Base-by-base conservation (phyloP, 352 stramenopile genomes). In the Phytophthora meadii region DNA sequence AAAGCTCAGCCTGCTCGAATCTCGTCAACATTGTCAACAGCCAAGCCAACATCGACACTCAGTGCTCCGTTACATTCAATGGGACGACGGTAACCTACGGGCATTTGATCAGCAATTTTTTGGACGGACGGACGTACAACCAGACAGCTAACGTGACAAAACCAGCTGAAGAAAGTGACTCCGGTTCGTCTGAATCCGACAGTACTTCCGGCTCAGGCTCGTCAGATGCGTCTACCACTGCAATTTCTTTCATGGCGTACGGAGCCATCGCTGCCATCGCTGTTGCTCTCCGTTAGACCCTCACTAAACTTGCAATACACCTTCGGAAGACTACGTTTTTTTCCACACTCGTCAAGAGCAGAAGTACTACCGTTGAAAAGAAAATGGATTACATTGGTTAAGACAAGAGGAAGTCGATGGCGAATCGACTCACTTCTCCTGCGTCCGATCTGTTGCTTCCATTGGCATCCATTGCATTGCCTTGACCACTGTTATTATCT, bases 61-160 rank as follows among this genome's bases (percentile, higher is more conserved):
- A 82, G 32, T 90, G 82, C 68, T 79, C 72, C 17, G 28, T 89
- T 63, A 30, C 41, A n/a, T 34, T 90, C 25, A 69, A 70, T 37
- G 77, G 66, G 15, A 65, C 66, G 1, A 49, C 57, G 2, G 70
- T 82, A 28, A 72, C 69, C 37, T 89, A 86, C 45, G 73, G 75
- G 24, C 36, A 37, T 14, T 68, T 92, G 39, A 73, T 92, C 48
- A 74, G 73, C 39, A 52, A 70, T 8, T 70, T 89, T 39, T 67
- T 90, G 11, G 72, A 68, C 15, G 83, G 83, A 28, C 80, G 84
- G 54, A 89, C 76, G 1, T 77, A 79, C 45, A 92, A 92, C 61
- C 72, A 89, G 54, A 68, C 68, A 5, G 70, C 68, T 34, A 69
- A 67, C 1, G 55, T 2, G 27, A 84, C 63, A 48, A 65, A 55